A percentile compares a stretch with the other conserved stretches of the same genome.
These are phyloP conservation scores for Phytophthora sp. DNA, from an alignment of 352 stramenopile genomes.

Conservation along the genomic window DNA sequence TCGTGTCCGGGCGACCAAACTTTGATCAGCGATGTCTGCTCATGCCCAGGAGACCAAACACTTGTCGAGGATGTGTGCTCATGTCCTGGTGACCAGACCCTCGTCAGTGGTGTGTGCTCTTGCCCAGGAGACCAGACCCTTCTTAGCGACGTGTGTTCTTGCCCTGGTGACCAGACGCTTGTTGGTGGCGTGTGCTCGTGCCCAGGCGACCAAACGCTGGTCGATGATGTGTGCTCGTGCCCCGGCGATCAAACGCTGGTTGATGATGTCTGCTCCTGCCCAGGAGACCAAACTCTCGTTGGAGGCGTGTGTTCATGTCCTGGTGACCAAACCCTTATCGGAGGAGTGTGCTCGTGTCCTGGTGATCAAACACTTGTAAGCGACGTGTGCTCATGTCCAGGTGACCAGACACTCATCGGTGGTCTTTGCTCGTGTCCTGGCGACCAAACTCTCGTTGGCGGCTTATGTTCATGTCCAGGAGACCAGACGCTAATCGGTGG, in stretches of 20 bases:
- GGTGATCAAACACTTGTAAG: neutral
- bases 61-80: neutral
- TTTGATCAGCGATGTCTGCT: neutral
- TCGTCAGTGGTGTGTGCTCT: neutral
- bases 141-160: neutral
- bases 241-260: neutral
- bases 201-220: neutral
- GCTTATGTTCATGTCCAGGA: neutral
- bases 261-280: neutral
- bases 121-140: neutral
- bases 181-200: neutral
- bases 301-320: neutral
- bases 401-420: neutral
- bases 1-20: neutral
- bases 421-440: neutral
- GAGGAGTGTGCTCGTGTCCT: neutral
- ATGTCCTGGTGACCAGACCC: neutral
- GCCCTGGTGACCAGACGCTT: constrained; percentile 2
- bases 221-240: neutral
- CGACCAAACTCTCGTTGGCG: neutral
- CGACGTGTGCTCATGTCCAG: neutral
- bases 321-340: neutral
- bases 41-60: neutral
- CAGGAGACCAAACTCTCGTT: neutral
- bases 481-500: neutral